phyloP scores from a whole-genome alignment of 768 basidiomycete species.

The Termitomyces sp. region DNA sequence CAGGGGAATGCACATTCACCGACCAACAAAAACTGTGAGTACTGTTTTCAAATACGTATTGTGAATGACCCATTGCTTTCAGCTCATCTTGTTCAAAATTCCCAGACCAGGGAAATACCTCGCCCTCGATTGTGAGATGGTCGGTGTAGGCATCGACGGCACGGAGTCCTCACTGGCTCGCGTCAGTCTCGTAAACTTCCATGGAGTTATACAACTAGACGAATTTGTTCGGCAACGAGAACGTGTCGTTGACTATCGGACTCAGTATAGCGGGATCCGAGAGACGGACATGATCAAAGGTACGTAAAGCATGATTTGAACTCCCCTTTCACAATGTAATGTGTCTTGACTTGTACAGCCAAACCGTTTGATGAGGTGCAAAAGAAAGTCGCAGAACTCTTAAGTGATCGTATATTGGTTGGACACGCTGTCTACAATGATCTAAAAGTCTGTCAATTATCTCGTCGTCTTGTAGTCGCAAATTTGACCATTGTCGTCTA shows the following conservation, averaged over 20 bases:
- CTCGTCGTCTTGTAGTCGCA: neutral
- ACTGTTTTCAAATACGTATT: slow-evolving; percentile 1
- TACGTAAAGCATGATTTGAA: slow-evolving; percentile 19
- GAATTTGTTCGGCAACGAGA: slow-evolving; percentile 84
- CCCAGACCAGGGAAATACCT: slow-evolving; percentile 66
- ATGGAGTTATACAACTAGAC: slow-evolving; percentile 76
- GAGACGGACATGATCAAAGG: slow-evolving; percentile 67
- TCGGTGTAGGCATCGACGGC: slow-evolving; percentile 85
- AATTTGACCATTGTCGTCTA: slow-evolving; percentile 17
- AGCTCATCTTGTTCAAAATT: neutral
- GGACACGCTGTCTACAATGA: slow-evolving; percentile 94
- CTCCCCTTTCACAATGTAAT: neutral
- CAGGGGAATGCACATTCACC: slow-evolving; percentile 36
- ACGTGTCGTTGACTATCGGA: slow-evolving; percentile 88
- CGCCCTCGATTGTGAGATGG: slow-evolving; percentile 96
- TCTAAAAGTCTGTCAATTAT: slow-evolving; percentile 54
- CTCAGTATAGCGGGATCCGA: slow-evolving; percentile 82
- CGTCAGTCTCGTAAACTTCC: slow-evolving; percentile 85
- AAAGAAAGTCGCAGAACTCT: slow-evolving; percentile 63
- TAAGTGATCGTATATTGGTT: slow-evolving; percentile 75
- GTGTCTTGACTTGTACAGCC: slow-evolving; percentile 35
- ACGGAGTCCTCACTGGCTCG: slow-evolving; percentile 81
- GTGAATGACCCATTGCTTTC: neutral
- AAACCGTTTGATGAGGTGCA: slow-evolving; percentile 78
- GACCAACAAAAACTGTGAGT: slow-evolving; percentile 41